Base-by-base conservation (phyloP, 192 early-diverging fungal species). In the Chytriomyces confervae region DNA sequence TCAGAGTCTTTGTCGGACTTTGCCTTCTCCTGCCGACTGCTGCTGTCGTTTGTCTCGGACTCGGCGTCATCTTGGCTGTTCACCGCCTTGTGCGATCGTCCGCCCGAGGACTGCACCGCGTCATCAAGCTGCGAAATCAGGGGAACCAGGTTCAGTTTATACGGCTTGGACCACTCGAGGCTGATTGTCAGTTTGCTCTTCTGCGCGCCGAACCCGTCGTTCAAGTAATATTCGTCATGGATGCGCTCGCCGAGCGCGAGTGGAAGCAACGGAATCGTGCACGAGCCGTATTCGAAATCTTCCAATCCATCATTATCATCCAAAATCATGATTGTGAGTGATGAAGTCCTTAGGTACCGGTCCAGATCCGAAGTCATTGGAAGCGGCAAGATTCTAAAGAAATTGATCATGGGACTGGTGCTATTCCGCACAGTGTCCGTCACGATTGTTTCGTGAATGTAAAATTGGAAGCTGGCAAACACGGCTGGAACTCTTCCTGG, bases 101-200 rank as follows among this genome's bases (percentile, higher is more conserved):
- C 76, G 4, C 44, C n/a, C 6, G 53, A 16, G 0, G 66, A 69
- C 8, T 43, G 46, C 7, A 60, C 24, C 16, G 60, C 44, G 2
- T 77, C 68, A 36, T 77, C 68, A 10, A 77, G 67, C 44, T 36
- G 68, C 18, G 61, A 67, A 76, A 74, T 66, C 46, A 82, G 72
- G 20, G 84, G 75, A 16, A 66, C 63, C 7, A 70, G 46, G 16
- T 84, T 61, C 5, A 80, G 69, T 36, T 66, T 68, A 74, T 87
- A 85, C 18, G 82, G 82, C 69, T 80, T 79, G 7, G 79, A 80
- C 86, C 86, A 87, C n/a, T 78, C 72, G 6, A 87, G 36, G 23
- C 53, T 62, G n/a, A 85, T 13, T 7, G 57, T 27, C 7, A 87
- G 46, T 27, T 63, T 67, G n/a, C 86, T 84, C 57, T 61, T 48